Percentiles rank a stretch among this genome's conserved stretches.
Evolutionary conservation across 2,329 filamentous ascomycete species (phyloP).

Genomic region (Drechslerella dactyloides): DNA sequence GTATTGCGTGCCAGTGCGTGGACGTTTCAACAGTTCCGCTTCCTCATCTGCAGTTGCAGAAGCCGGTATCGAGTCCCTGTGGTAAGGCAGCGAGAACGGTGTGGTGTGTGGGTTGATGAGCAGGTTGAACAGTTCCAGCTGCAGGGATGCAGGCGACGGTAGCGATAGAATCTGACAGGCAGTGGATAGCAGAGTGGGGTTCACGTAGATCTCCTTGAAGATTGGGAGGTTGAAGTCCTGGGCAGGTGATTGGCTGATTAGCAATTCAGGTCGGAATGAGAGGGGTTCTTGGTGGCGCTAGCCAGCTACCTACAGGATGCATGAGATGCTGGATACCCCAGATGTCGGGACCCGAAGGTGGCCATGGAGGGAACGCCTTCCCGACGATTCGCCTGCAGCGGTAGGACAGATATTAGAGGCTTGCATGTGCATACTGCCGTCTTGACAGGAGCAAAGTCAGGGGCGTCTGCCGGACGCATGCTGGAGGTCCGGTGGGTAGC

Average conservation of each 20-base stretch:
- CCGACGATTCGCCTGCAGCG: slow-evolving; percentile 48
- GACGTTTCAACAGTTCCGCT: slow-evolving; percentile 26
- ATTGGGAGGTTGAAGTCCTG: slow-evolving; percentile 39
- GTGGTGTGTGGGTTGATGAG: slow-evolving; percentile 50
- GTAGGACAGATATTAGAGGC: neutral
- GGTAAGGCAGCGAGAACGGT: slow-evolving; percentile 47
- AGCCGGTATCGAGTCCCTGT: slow-evolving; percentile 49
- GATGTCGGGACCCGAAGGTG: slow-evolving; percentile 44
- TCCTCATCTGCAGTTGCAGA: slow-evolving; percentile 38
- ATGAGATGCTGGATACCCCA: slow-evolving; percentile 52
- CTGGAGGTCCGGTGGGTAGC: neutral
- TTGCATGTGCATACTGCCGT: too few relatives aligned
- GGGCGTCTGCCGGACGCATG: neutral
- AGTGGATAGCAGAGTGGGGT: slow-evolving; percentile 26
- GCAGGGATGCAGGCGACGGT: slow-evolving; percentile 31
- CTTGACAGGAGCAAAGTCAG: neutral
- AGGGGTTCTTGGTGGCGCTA: neutral
- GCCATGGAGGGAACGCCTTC: slow-evolving; percentile 52
- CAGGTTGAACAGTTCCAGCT: slow-evolving; percentile 50
- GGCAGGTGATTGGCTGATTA: neutral
- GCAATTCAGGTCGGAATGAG: slow-evolving; percentile 1
- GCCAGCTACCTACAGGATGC: slow-evolving; percentile 43
- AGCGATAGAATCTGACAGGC: slow-evolving; percentile 33
- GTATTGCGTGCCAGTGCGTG: slow-evolving; percentile 50
- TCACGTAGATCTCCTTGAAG: slow-evolving; percentile 46